Base-by-base conservation (phyloP, 257 asterid species). In the Forsythia suspensa region DNA sequence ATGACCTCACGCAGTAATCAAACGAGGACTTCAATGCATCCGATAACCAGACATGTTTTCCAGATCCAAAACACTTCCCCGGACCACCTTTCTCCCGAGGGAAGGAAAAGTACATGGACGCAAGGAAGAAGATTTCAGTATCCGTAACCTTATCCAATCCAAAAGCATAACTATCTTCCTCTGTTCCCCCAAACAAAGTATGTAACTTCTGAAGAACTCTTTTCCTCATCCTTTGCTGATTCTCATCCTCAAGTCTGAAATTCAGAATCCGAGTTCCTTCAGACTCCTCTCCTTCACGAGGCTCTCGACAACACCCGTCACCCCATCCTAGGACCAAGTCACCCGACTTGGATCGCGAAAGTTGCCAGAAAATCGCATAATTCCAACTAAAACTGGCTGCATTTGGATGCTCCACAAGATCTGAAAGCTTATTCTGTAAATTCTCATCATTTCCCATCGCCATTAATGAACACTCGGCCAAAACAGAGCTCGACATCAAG, bases 241-340 rank as follows among this genome's bases (percentile, higher is more conserved):
- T 83, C 76, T 91, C 99, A 71, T 93, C 98, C 85, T 88, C 97
- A 6, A 84, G 88, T 13, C 93, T 80, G 75, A 85, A 80, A 71
- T 84, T 85, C 55, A 89, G 84, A 76, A 87, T 84, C 44, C 85
- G 88, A 48, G 88, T 87, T 5, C 81, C 85, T 74, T 93, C 93
- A 6, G 92, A 84, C 82, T 88, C 97, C 85, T 96, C 98, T 0
- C 86, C 91, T 3, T 83, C 94, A 37, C 75, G 84, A 37, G 97
- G 97, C 83, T 96, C 99, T 59, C 99, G 88, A 68, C 99, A 96
- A 72, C 97, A 94, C 15, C 99, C 99, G 75, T 96, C 99, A 2
- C 99, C 99, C 99, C 99, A 96, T 24, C 96, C 99, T 46, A 96
- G 76, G 18, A 96, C 97, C 86, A 93, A 80, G 70, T 96, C 98